Percentiles rank a stretch among this genome's conserved stretches.
These are phyloP conservation scores for Bipolaris zeicola DNA, from an alignment of 2,329 filamentous ascomycete genomes.

Conservation along the genomic window DNA sequence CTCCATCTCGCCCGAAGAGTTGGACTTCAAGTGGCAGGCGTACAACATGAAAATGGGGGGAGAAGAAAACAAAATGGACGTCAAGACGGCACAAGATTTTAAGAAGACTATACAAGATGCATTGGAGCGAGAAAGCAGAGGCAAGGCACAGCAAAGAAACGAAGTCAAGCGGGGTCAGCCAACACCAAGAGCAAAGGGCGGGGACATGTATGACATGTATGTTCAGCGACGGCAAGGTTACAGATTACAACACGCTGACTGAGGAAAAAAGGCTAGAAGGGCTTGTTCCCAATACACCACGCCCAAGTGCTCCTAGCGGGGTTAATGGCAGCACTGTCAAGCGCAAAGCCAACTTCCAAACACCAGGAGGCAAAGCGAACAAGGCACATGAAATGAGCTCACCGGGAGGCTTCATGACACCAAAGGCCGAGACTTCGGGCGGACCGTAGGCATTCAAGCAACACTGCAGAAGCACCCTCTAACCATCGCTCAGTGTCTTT, in stretches of 20 bases:
- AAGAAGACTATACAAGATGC: slow-evolving; percentile 86
- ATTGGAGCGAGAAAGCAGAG: slow-evolving; percentile 76
- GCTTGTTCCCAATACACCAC: slow-evolving; percentile 53
- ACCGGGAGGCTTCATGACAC: slow-evolving; percentile 50
- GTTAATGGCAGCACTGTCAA: slow-evolving; percentile 57
- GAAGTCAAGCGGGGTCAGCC: slow-evolving; percentile 66
- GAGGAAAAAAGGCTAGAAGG: slow-evolving; percentile 54
- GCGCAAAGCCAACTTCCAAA: slow-evolving; percentile 59
- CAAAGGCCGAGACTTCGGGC: slow-evolving; percentile 43
- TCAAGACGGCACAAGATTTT: slow-evolving; percentile 75
- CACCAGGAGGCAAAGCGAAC: slow-evolving; percentile 54
- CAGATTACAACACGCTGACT: slow-evolving; percentile 12
- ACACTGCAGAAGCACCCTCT: slow-evolving; percentile 1
- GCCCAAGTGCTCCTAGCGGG: slow-evolving; percentile 47
- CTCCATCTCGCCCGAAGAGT: slow-evolving; percentile 78
- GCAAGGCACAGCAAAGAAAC: slow-evolving; percentile 65
- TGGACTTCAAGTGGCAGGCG: slow-evolving; percentile 99
- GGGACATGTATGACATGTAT: slow-evolving; percentile 83
- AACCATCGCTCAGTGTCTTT: slow-evolving; percentile 53
- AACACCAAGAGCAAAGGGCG: slow-evolving; percentile 61
- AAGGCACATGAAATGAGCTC: slow-evolving; percentile 55
- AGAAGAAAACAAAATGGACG: slow-evolving; percentile 73
- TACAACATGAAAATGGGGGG: slow-evolving; percentile 94
- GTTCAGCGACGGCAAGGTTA: slow-evolving; percentile 2
- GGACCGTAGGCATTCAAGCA: slow-evolving; percentile 45